Percentiles rank a stretch among this genome's conserved stretches.
These are phyloP conservation scores for Paramecium biaurelia DNA, from an alignment of 73 alveolate species.

Conservation along the genomic window DNA sequence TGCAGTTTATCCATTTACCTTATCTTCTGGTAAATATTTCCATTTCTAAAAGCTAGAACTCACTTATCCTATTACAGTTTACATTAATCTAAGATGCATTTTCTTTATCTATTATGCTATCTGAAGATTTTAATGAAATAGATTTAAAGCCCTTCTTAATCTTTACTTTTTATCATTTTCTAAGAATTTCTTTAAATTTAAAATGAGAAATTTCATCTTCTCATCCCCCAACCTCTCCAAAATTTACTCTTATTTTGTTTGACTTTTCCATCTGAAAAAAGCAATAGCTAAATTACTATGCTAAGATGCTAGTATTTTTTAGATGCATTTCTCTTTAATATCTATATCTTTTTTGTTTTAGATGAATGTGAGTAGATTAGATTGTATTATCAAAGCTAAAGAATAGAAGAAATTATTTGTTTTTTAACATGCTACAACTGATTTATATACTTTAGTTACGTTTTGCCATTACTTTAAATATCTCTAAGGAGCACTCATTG, in stretches of 20 bases:
- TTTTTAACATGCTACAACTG: neutral
- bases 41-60: neutral
- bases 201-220: neutral
- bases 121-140: neutral
- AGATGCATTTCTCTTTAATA: neutral
- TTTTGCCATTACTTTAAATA: neutral
- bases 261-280: neutral
- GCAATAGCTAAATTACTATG: neutral
- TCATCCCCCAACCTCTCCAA: neutral
- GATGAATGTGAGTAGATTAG: neutral
- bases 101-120: neutral
- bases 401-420: neutral
- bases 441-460: neutral
- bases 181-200: neutral
- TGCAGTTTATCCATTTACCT: neutral
- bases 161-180: neutral
- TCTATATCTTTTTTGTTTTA: neutral
- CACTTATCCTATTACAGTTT: slow-evolving; percentile 9
- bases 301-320: neutral
- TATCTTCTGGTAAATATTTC: slow-evolving; percentile 16
- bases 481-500: slow-evolving; percentile 30
- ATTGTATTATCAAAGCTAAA: neutral
- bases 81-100: neutral
- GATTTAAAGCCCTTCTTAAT: neutral
- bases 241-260: neutral